Percentiles rank a stretch among this genome's conserved stretches.
These are phyloP conservation scores for Graphilbum ipis-grandicollis DNA, from an alignment of 2,329 filamentous ascomycete genomes.

Conservation along the genomic window DNA sequence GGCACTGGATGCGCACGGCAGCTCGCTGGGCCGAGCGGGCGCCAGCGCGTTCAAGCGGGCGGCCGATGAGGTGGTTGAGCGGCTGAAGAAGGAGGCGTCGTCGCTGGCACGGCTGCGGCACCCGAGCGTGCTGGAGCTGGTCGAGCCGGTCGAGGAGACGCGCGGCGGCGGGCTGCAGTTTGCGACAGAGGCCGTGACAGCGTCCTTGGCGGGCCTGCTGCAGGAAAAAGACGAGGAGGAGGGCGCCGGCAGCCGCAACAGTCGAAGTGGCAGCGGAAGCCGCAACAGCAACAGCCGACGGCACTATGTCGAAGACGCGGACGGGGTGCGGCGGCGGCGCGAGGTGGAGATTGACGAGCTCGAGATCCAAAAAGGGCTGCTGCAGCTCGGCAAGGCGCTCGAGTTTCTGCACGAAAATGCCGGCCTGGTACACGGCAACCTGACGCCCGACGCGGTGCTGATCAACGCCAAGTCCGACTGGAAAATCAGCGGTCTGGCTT, in stretches of 20 bases:
- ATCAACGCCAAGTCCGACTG: constrained; percentile 97
- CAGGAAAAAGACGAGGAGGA: constrained; percentile 85
- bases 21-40: constrained; percentile 42
- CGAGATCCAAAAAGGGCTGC: constrained; percentile 88
- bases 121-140: constrained; percentile 78
- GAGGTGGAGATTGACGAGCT: constrained; percentile 92
- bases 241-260: constrained; percentile 31
- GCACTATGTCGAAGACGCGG: constrained; percentile 68
- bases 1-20: constrained; percentile 51
- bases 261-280: constrained; percentile 18
- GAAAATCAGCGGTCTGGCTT: constrained; percentile 93
- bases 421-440: constrained; percentile 69
- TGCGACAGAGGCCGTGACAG: constrained; percentile 79
- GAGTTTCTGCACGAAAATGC: constrained; percentile 12
- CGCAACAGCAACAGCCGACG: constrained; percentile 32
- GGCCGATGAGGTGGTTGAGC: constrained; percentile 79
- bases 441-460: constrained; percentile 85
- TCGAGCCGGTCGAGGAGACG: constrained; percentile 91
- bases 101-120: constrained; percentile 78
- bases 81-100: constrained; percentile 80
- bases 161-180: constrained; percentile 86
- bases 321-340: constrained; percentile 53
- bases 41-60: constrained; percentile 58
- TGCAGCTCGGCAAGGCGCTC: constrained; percentile 45
- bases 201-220: constrained; percentile 67